phyloP scores from a whole-genome alignment of 2,329 filamentous ascomycete genomes.

The Alternaria arbusti region DNA sequence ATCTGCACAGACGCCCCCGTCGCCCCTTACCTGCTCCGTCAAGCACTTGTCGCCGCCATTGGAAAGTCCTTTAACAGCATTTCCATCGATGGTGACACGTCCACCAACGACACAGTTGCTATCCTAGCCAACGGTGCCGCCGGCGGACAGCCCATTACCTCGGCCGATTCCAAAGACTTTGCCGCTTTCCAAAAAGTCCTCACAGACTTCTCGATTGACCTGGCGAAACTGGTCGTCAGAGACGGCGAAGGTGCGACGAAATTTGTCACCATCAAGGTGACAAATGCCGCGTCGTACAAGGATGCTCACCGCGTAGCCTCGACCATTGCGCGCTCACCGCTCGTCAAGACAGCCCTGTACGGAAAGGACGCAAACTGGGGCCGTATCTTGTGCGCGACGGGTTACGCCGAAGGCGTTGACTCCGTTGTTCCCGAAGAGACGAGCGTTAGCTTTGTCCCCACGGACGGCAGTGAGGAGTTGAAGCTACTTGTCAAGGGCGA shows the following conservation, averaged over 20 bases:
- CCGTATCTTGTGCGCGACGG: slow-evolving; percentile 91
- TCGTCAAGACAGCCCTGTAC: slow-evolving; percentile 97
- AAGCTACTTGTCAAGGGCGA: slow-evolving; percentile 80
- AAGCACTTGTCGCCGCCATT: slow-evolving; percentile 75
- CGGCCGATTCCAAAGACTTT: slow-evolving; percentile 67
- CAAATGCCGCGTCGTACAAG: slow-evolving; percentile 71
- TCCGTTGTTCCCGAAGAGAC: slow-evolving; percentile 73
- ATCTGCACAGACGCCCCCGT: slow-evolving; percentile 91
- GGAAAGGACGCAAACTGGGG: slow-evolving; percentile 99
- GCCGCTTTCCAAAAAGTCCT: slow-evolving; percentile 73
- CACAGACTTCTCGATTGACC: slow-evolving; percentile 77
- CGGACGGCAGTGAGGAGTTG: slow-evolving; percentile 77
- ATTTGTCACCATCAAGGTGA: slow-evolving; percentile 91
- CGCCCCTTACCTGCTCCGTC: slow-evolving; percentile 68
- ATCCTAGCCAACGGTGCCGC: slow-evolving; percentile 95
- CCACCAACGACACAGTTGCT: slow-evolving; percentile 94
- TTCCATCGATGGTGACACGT: slow-evolving; percentile 95
- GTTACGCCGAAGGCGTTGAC: slow-evolving; percentile 73
- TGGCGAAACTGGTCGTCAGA: slow-evolving; percentile 91
- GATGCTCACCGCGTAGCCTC: slow-evolving; percentile 82
- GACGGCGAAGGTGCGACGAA: slow-evolving; percentile 98
- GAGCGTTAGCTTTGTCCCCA: slow-evolving; percentile 78
- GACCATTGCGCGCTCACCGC: slow-evolving; percentile 86
- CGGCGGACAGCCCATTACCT: slow-evolving; percentile 69
- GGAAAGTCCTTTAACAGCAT: slow-evolving; percentile 94